phyloP scores from a whole-genome alignment of 768 basidiomycete genomes.

The Suillus discolor region DNA sequence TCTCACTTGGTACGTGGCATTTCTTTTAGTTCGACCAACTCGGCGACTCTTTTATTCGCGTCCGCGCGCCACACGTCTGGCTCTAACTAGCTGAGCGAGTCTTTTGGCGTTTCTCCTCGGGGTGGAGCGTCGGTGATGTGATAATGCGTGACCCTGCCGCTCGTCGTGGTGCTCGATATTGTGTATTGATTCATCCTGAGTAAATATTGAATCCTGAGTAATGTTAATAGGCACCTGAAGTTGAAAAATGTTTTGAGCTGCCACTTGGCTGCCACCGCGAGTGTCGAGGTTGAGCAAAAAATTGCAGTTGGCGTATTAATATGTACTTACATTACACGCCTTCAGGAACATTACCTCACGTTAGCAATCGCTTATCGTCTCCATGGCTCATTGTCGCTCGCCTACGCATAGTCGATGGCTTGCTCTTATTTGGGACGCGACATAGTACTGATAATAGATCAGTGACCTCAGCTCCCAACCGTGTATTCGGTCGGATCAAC shows the following conservation, averaged over 20 bases:
- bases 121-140: background rate
- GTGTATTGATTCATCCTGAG: background rate
- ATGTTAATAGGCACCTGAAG: background rate
- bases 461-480: conserved; percentile 4
- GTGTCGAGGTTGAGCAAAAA: background rate
- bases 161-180: background rate
- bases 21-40: background rate
- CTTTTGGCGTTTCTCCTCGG: background rate
- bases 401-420: background rate
- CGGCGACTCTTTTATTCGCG: background rate
- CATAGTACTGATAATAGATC: conserved; percentile 1
- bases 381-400: conserved; percentile 1
- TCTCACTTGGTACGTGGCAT: background rate
- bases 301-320: background rate
- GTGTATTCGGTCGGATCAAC: background rate
- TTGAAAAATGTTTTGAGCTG: background rate
- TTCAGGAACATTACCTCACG: conserved; percentile 1
- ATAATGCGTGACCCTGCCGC: background rate
- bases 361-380: background rate
- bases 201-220: background rate
- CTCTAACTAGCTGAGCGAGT: background rate
- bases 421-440: background rate
- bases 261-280: background rate
- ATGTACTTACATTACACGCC: background rate
- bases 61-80: background rate